phyloP scores from a whole-genome alignment of 148 eudicot genomes.

The Chenopodium suecicum region DNA sequence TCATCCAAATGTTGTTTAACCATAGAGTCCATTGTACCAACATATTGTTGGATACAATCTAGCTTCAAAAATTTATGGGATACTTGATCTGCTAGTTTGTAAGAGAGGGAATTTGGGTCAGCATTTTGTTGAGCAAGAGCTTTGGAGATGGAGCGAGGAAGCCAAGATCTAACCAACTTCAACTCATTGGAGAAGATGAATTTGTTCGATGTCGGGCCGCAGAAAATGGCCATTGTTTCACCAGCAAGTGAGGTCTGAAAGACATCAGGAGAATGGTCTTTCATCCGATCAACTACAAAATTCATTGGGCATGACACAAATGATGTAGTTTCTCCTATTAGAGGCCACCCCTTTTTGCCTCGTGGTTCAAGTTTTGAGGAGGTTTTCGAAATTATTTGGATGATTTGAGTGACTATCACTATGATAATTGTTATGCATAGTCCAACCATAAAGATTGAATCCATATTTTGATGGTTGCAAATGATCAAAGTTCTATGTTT shows the following conservation, averaged over 20 bases:
- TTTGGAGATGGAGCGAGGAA: slow-evolving; percentile 2
- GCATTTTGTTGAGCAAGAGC: neutral
- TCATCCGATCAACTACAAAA: slow-evolving; percentile 7
- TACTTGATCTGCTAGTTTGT: neutral
- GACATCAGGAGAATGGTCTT: neutral
- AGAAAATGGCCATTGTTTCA: slow-evolving; percentile 1
- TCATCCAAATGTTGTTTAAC: neutral
- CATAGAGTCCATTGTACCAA: neutral
- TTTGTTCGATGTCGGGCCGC: slow-evolving; percentile 8
- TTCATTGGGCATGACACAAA: neutral
- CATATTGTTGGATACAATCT: slow-evolving; percentile 3
- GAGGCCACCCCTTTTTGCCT: slow-evolving; percentile 1
- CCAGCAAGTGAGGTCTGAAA: neutral
- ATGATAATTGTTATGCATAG: no score
- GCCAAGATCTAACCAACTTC: neutral
- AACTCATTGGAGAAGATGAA: slow-evolving; percentile 3
- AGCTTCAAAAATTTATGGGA: neutral
- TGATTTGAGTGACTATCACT: no score
- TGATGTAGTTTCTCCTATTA: neutral
- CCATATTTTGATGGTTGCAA: no score
- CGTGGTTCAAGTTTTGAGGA: neutral
- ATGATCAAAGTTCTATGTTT: no score
- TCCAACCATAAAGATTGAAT: no score
- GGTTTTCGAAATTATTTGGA: no score
- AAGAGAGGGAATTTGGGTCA: neutral